These are phyloP conservation scores for Annona cherimola DNA, from an alignment of 164 flowering plant genomes.

Conservation along the genomic window DNA sequence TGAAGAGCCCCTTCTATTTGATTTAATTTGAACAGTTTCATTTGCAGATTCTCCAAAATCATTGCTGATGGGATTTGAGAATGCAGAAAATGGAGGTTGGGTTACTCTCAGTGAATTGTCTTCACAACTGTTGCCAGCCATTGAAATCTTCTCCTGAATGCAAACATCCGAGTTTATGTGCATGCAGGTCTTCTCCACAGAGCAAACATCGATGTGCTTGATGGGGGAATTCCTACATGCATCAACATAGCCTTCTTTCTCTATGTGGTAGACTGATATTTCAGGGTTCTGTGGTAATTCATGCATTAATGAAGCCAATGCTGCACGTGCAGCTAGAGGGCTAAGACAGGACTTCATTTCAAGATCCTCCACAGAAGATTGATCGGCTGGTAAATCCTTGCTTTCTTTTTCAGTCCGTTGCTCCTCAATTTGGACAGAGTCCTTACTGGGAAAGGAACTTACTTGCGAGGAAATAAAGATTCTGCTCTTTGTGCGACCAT, in stretches of 20 bases:
- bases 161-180: conserved; percentile 11
- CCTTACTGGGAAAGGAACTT: conserved; percentile 5
- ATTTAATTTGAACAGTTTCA: background rate
- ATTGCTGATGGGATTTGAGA: conserved; percentile 3
- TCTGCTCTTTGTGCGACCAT: conserved; percentile 2
- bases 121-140: background rate
- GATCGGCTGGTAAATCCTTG: conserved; percentile 7
- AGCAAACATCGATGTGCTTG: too few species aligned
- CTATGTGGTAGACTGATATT: conserved; percentile 13
- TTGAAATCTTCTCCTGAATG: conserved; percentile 7
- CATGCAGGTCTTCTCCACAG: background rate
- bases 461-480: too few species aligned
- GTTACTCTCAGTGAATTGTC: conserved; percentile 4
- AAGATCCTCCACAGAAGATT: conserved; percentile 12
- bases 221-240: too few species aligned
- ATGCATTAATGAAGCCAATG: conserved; percentile 34
- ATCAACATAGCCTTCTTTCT: conserved; percentile 2
- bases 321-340: conserved; percentile 52
- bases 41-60: background rate
- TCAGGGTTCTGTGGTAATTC: conserved; percentile 23
- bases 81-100: background rate
- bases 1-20: conserved; percentile 8
- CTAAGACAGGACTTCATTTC: conserved; percentile 25
- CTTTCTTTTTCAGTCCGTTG: conserved; percentile 3
- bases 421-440: conserved; percentile 11